Percentiles rank a stretch among this genome's conserved stretches.
Evolutionary conservation across 495 filamentous ascomycete genomes (phyloP).

Genomic region (Extremus antarcticus): DNA sequence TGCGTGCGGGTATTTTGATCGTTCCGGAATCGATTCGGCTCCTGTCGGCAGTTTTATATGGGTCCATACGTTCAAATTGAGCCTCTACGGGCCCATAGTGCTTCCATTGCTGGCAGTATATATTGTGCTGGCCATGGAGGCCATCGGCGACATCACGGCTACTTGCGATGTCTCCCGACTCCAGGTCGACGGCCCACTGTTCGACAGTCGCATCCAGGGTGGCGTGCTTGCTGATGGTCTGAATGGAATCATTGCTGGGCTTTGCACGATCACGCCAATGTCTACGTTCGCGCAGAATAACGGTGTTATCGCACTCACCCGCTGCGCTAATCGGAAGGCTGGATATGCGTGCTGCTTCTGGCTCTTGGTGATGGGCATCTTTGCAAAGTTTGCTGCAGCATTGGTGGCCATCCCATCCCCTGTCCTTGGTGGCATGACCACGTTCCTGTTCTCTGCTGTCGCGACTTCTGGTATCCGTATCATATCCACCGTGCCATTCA

Average conservation of each 20-base stretch:
- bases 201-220: constrained; percentile 85
- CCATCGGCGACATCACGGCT: constrained; percentile 70
- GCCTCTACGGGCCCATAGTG: constrained; percentile 73
- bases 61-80: constrained; percentile 76
- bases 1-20: constrained; percentile 68
- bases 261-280: constrained; percentile 68
- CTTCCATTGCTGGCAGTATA: constrained; percentile 78
- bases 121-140: constrained; percentile 79
- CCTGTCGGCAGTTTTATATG: constrained; percentile 80
- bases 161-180: constrained; percentile 75
- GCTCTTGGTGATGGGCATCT: constrained; percentile 78
- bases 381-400: constrained; percentile 85
- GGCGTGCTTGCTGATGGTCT: constrained; percentile 79
- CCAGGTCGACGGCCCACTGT: constrained; percentile 65
- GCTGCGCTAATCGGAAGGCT: constrained; percentile 79
- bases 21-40: constrained; percentile 49
- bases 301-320: constrained; percentile 79
- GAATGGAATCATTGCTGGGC: constrained; percentile 65
- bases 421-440: constrained; percentile 87
- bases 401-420: constrained; percentile 71
- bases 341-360: constrained; percentile 72
- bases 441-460: constrained; percentile 78
- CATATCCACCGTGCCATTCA: constrained; percentile 67
- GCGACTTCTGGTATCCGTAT: constrained; percentile 81
- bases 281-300: constrained; percentile 81